Conservation (phyloP, 2,329 filamentous ascomycete species). For the Aaosphaeria arxii region DNA sequence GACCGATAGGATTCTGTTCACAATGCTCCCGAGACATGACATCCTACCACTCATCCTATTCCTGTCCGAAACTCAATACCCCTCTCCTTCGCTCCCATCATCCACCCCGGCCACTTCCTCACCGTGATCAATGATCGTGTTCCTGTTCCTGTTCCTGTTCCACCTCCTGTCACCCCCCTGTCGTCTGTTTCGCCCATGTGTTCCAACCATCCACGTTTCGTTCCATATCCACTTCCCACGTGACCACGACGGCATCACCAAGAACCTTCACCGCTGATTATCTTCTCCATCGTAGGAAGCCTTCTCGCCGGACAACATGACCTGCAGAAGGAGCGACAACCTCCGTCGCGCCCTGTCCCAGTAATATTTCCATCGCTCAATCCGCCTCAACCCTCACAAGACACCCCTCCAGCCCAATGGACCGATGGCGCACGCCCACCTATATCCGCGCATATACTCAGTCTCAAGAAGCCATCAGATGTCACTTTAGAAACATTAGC, state of each 20-base stretch:
- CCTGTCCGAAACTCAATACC: too few species aligned
- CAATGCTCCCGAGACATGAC: too few species aligned
- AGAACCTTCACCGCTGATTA: constrained; percentile 23
- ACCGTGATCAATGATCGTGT: background rate
- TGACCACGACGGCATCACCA: too few species aligned
- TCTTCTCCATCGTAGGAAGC: constrained; percentile 22
- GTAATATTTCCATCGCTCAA: constrained; percentile 52
- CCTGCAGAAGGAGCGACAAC: constrained; percentile 39
- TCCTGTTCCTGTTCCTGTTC: background rate
- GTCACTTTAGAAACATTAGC: constrained; percentile 38
- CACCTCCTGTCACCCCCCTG: background rate
- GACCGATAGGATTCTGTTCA: too few species aligned
- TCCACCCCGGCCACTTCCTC: too few species aligned
- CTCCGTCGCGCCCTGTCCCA: constrained; percentile 49
- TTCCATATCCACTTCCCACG: background rate
- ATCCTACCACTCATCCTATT: too few species aligned
- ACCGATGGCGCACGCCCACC: constrained; percentile 36
- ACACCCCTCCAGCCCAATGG: constrained; percentile 27
- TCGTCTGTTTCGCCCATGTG: constrained; percentile 15
- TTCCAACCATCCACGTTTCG: constrained; percentile 25
- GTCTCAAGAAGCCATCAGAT: constrained; percentile 41
- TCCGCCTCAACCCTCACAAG: constrained; percentile 30
- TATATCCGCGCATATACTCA: constrained; percentile 43
- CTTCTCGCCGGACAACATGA: constrained; percentile 40
- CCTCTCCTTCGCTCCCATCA: too few species aligned